These are phyloP conservation scores for Populus tomentosa DNA, from an alignment of 441 rosid species.

Conservation along the genomic window DNA sequence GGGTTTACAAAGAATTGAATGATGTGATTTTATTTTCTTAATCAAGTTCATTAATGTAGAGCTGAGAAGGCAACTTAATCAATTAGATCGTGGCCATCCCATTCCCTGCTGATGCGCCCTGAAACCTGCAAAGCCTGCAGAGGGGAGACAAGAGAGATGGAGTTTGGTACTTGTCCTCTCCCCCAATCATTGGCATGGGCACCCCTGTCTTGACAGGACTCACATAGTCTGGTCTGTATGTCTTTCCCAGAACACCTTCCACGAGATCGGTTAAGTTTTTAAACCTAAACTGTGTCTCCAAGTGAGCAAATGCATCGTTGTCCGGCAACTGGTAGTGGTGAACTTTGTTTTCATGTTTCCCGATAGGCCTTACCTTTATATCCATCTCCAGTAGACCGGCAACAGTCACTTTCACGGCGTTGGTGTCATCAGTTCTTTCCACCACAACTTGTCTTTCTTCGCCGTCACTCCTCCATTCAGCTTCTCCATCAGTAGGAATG, in stretches of 20 bases:
- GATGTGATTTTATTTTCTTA: background rate
- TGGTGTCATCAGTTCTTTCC: conserved; percentile 68
- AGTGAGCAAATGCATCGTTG: conserved; percentile 71
- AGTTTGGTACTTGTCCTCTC: conserved; percentile 79
- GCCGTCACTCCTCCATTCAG: conserved; percentile 44
- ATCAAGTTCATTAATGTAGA: background rate
- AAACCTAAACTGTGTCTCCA: conserved; percentile 83
- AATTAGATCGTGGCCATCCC: conserved; percentile 8
- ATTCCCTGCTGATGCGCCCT: conserved; percentile 16
- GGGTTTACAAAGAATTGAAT: too few species aligned
- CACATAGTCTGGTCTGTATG: conserved; percentile 66
- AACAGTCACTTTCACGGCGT: conserved; percentile 51
- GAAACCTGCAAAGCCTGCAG: conserved; percentile 68
- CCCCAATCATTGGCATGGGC: conserved; percentile 86
- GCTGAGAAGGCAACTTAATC: background rate
- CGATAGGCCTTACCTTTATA: conserved; percentile 63
- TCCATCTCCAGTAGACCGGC: conserved; percentile 52
- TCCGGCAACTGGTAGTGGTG: conserved; percentile 71
- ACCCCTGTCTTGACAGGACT: conserved; percentile 75
- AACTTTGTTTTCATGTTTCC: conserved; percentile 59
- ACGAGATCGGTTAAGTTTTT: conserved; percentile 44
- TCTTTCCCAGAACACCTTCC: conserved; percentile 84
- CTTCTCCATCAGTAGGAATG: conserved; percentile 47
- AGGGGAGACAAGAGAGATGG: conserved; percentile 55
- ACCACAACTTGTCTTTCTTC: conserved; percentile 36